phyloP scores from a whole-genome alignment of 148 eudicot species.

The Amaranthus palmeri region DNA sequence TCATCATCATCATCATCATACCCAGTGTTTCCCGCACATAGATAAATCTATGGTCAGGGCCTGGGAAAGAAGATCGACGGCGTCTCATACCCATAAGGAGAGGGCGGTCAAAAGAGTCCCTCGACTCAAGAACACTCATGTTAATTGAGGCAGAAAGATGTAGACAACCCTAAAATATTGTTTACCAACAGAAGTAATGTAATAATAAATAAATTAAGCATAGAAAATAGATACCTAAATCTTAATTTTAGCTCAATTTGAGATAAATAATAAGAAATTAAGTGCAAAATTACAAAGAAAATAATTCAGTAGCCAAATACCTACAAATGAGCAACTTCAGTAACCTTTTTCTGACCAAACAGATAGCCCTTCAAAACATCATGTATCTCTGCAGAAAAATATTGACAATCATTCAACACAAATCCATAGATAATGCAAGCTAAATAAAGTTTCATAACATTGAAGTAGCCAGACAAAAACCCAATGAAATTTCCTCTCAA shows the following conservation, averaged over 20 bases:
- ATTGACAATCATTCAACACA: conserved; percentile 4
- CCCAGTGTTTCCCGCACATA: no score
- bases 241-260: background rate
- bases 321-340: conserved; percentile 94
- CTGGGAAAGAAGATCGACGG: no score
- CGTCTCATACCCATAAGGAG: no score
- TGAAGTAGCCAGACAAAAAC: background rate
- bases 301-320: conserved; percentile 30
- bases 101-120: no score
- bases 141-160: background rate
- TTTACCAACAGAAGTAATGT: no score
- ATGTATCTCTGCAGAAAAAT: conserved; percentile 35
- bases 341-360: conserved; percentile 67
- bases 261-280: background rate
- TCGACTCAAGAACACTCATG: background rate
- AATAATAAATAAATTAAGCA: no score
- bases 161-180: no score
- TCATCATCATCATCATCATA: no score
- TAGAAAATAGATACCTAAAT: background rate
- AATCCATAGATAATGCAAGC: background rate
- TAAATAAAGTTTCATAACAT: background rate
- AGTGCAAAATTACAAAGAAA: background rate
- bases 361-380: conserved; percentile 55
- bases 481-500: no score
- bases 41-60: no score